Conservation (phyloP, 192 early-diverging fungal genomes). For the Gigaspora rosea region DNA sequence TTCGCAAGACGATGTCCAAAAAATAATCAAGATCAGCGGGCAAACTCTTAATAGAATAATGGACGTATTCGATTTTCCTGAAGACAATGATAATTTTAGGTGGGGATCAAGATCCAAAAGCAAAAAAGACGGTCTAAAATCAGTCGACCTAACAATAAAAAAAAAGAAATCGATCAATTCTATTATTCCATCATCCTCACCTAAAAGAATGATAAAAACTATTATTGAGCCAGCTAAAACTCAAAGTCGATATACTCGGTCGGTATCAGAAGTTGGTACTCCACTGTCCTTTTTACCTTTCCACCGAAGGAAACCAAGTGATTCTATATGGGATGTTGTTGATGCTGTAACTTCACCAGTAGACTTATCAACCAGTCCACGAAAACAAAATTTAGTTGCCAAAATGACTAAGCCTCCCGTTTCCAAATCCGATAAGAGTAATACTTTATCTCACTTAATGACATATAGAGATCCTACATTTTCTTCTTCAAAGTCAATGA, state of each 20-base stretch:
- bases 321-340: slow-evolving; percentile 17
- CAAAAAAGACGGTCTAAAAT: no score
- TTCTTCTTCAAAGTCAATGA: background rate
- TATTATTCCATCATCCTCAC: no score
- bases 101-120: no score
- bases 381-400: slow-evolving; percentile 20
- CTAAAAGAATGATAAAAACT: no score
- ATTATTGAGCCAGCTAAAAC: no score
- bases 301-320: background rate
- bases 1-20: no score
- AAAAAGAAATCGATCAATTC: no score
- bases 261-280: slow-evolving; percentile 10
- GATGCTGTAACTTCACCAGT: slow-evolving; percentile 7
- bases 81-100: no score
- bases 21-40: no score
- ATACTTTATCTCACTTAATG: background rate
- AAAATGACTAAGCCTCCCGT: slow-evolving; percentile 12
- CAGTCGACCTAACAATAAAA: no score
- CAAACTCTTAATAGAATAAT: no score
- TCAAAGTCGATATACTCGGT: background rate
- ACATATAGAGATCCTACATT: background rate
- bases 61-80: no score
- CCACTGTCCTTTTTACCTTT: background rate
- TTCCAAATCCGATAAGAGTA: background rate
- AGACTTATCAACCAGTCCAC: slow-evolving; percentile 15